phyloP scores from a whole-genome alignment of 805 yeast species.

The Ogataea polymorpha region DNA sequence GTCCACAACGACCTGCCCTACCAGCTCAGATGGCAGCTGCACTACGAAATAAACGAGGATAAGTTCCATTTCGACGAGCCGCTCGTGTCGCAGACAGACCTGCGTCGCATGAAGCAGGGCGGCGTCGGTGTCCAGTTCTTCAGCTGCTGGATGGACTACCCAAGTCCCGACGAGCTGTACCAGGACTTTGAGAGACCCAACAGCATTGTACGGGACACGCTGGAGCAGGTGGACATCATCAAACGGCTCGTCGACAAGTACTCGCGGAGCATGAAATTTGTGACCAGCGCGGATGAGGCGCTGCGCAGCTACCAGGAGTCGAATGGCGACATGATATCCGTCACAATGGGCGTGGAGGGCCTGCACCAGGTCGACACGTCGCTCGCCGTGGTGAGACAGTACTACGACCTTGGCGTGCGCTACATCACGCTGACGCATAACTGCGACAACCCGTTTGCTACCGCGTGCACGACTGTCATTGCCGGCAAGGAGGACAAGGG shows the following conservation, averaged over 20 bases:
- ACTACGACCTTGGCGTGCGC: constrained; percentile 49
- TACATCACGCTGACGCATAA: constrained; percentile 54
- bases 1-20: constrained; percentile 55
- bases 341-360: constrained; percentile 53
- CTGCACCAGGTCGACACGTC: constrained; percentile 51
- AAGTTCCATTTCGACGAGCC: constrained; percentile 40
- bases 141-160: constrained; percentile 47
- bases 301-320: constrained; percentile 30
- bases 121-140: constrained; percentile 49
- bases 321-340: constrained; percentile 35
- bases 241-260: constrained; percentile 43
- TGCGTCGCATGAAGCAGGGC: constrained; percentile 41
- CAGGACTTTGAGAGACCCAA: constrained; percentile 44
- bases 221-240: constrained; percentile 52
- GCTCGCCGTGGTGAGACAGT: constrained; percentile 46
- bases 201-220: constrained; percentile 47
- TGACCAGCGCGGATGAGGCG: constrained; percentile 41
- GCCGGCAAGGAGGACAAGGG: constrained; percentile 47
- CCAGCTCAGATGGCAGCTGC: constrained; percentile 41
- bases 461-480: constrained; percentile 47
- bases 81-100: constrained; percentile 44
- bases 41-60: constrained; percentile 37
- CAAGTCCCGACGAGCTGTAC: constrained; percentile 37
- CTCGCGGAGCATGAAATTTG: constrained; percentile 39
- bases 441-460: constrained; percentile 57